Evolutionary conservation across 2,329 filamentous ascomycete genomes (phyloP).

Genomic region (Coniochaeta hoffmannii): DNA sequence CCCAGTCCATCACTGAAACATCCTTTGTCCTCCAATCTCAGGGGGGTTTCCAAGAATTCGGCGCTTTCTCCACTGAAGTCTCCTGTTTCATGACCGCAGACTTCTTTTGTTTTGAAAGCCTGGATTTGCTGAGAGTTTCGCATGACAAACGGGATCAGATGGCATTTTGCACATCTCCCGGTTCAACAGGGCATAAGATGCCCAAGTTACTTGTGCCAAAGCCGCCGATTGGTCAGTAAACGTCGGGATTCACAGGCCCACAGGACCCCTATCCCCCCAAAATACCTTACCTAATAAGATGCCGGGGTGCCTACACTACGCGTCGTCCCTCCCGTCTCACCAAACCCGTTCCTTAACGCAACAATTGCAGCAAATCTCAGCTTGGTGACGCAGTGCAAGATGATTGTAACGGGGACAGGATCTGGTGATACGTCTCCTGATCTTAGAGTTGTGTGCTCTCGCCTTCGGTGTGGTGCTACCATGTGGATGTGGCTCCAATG

Average conservation of each 20-base stretch:
- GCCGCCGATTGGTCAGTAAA: not conserved
- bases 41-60: not conserved
- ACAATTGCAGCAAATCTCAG: too few species aligned
- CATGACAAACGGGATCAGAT: not conserved
- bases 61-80: not conserved
- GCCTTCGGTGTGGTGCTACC: not conserved
- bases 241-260: not conserved
- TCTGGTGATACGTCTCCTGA: not conserved
- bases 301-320: too few species aligned
- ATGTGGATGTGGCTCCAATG: not conserved
- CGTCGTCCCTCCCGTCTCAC: too few species aligned
- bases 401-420: too few species aligned
- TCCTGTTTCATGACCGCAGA: not conserved
- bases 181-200: not conserved
- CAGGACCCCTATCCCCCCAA: not conserved
- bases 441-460: not conserved
- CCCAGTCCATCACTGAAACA: too few species aligned
- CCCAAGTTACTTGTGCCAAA: not conserved
- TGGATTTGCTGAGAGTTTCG: not conserved
- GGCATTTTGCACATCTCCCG: not conserved
- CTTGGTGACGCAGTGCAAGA: too few species aligned
- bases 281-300: too few species aligned
- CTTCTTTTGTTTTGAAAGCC: not conserved
- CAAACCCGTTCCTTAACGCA: too few species aligned
- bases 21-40: too few species aligned